A percentile compares a stretch with the other conserved stretches of the same genome.
phyloP scores from a whole-genome alignment of 2,329 filamentous ascomycete species.

The Exutisphaerella laricina region DNA sequence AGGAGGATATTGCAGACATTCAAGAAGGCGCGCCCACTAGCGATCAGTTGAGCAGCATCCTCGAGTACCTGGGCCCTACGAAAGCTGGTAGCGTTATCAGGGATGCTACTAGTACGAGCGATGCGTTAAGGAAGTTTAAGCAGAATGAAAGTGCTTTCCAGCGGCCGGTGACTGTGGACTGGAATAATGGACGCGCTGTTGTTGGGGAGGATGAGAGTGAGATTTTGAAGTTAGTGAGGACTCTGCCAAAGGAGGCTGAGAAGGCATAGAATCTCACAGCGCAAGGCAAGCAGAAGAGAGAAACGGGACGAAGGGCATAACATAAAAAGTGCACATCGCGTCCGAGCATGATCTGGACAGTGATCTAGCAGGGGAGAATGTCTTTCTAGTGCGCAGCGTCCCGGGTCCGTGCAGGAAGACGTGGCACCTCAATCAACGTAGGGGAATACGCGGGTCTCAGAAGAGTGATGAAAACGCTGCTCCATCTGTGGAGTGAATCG shows the following conservation, averaged over 20 bases:
- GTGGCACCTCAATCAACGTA: too few relatives aligned
- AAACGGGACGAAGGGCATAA: too few relatives aligned
- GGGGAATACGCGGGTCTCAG: too few relatives aligned
- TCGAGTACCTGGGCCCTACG: constrained; percentile 69
- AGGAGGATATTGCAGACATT: too few relatives aligned
- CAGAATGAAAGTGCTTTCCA: constrained; percentile 63
- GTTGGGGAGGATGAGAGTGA: constrained; percentile 77
- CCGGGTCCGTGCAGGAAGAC: constrained; percentile 18
- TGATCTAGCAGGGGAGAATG: too few relatives aligned
- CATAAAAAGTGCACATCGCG: too few relatives aligned
- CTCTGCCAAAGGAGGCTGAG: constrained; percentile 43
- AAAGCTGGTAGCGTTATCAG: constrained; percentile 62
- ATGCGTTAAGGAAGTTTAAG: constrained; percentile 75
- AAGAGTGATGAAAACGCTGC: too few relatives aligned
- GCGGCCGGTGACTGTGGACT: constrained; percentile 81
- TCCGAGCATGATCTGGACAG: too few relatives aligned
- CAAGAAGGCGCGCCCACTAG: constrained; percentile 73
- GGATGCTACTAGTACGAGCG: constrained; percentile 66
- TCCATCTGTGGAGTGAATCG: too few relatives aligned
- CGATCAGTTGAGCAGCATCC: constrained; percentile 76
- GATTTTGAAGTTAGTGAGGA: constrained; percentile 74
- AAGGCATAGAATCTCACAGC: constrained; percentile 13
- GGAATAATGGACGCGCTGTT: constrained; percentile 80
- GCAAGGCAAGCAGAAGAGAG: too few relatives aligned
- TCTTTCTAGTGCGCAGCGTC: constrained; percentile 10